Base-by-base conservation (phyloP, 108 stramenopile species). In the Asterionellopsis glacialis region DNA sequence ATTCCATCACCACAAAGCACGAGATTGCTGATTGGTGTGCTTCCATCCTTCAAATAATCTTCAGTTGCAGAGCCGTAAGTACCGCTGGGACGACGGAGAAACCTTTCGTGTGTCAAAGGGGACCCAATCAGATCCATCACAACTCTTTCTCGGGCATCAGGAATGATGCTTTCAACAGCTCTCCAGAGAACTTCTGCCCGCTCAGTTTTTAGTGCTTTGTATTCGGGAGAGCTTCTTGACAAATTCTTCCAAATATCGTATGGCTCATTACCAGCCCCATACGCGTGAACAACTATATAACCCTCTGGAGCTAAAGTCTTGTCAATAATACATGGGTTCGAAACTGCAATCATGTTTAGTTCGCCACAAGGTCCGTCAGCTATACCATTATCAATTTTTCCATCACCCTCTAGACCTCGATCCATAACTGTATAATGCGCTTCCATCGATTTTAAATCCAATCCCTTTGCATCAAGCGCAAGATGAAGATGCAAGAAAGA, bases 391-490 rank as follows among this genome's bases (percentile, higher is more conserved):
- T 33, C 33, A 14, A 67, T 71, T 3, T 28, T 49, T 1, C 39
- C 49, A 41, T 84, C 76, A 16, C 87, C 89, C 22, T 64, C 70
- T 18, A 92, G 65, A 11, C 83, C 83, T 43, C 87, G 75, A 52
- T 94, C 91, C 85, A 89, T 89, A 11, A 96, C 91, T 10, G 95
- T 95, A 62, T 96, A 94, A 64, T 96, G 95, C 9, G 90, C 86
- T 59, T 93, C 83, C 67, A 96, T 63, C 19, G 56, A 51, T 21
- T 62, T 33, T 9, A 83, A 61, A 45, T 92, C 83, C 9, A 96
- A 61, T 9, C 85, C 87, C 27, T 76, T 66, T 13, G 85, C 79
- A 67, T 94, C 65, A 26, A 96, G 78, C 28, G 91, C 95, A 24
- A 96, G 72, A 59, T 96, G 95, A 45, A 96, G 69, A 72, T 96